Conservation (phyloP, 2,329 filamentous ascomycete genomes). For the Neopestalotiopsis rosae region DNA sequence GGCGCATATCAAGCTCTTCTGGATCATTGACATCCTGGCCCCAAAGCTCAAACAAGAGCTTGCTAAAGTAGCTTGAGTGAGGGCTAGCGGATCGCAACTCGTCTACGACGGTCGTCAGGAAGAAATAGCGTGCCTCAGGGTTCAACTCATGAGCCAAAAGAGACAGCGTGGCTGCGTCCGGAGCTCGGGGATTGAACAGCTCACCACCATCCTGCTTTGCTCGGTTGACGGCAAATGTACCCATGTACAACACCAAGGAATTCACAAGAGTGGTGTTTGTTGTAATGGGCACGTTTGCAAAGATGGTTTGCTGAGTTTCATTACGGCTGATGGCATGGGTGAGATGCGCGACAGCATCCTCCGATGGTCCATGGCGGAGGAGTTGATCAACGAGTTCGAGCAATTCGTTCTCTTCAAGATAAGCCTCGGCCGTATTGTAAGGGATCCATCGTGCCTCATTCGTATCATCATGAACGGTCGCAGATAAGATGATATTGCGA, state of each 20-base stretch:
- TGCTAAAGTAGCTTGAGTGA: constrained; percentile 92
- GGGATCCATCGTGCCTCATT: constrained; percentile 75
- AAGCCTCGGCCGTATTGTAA: constrained; percentile 65
- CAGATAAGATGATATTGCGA: constrained; percentile 84
- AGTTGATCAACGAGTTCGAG: constrained; percentile 65
- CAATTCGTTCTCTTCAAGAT: constrained; percentile 59
- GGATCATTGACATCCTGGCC: constrained; percentile 74
- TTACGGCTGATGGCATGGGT: constrained; percentile 72
- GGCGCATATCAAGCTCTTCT: constrained; percentile 81
- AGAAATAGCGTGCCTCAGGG: constrained; percentile 81
- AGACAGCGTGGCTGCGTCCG: constrained; percentile 75
- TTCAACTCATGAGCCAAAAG: constrained; percentile 77
- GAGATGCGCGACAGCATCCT: constrained; percentile 78
- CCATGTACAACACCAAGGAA: constrained; percentile 83
- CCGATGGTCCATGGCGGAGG: constrained; percentile 65
- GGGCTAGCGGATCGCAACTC: constrained; percentile 90
- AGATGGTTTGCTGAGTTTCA: constrained; percentile 62
- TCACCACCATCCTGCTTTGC: constrained; percentile 64
- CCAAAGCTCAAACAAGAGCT: constrained; percentile 84
- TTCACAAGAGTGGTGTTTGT: constrained; percentile 78
- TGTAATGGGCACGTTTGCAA: constrained; percentile 69
- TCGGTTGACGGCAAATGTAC: constrained; percentile 71
- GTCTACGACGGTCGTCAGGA: constrained; percentile 85
- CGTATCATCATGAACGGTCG: constrained; percentile 72
- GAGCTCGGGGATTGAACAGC: constrained; percentile 67